A percentile compares a stretch with the other conserved stretches of the same genome.
phyloP scores from a whole-genome alignment of 2,329 filamentous ascomycete species.

The Exophiala bonariae region DNA sequence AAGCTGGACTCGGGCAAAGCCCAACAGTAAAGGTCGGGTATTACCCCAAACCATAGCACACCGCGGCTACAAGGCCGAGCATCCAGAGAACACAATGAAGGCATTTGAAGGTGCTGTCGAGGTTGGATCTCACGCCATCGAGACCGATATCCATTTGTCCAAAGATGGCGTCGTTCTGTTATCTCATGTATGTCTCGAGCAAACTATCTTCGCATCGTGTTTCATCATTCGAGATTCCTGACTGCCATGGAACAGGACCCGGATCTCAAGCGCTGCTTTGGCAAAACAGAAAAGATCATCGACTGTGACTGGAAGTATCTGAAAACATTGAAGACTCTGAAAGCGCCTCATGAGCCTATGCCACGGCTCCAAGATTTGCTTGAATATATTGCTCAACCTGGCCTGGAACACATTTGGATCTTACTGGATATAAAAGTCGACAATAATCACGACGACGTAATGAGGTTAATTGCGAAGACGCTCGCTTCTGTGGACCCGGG shows the following conservation, averaged over 20 bases:
- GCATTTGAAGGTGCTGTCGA: constrained; percentile 74
- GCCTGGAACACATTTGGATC: constrained; percentile 70
- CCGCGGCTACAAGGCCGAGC: constrained; percentile 62
- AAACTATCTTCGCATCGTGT: neutral
- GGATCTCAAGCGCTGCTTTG: constrained; percentile 78
- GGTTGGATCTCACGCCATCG: constrained; percentile 75
- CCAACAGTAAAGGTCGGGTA: constrained; percentile 19
- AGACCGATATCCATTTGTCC: constrained; percentile 84
- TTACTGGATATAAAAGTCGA: constrained; percentile 78
- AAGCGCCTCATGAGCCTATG: constrained; percentile 69
- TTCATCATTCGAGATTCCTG: too few relatives aligned
- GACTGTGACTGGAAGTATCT: constrained; percentile 78
- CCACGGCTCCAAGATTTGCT: constrained; percentile 74
- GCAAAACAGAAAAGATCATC: constrained; percentile 67
- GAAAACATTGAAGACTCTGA: constrained; percentile 64
- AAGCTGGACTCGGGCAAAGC: constrained; percentile 29
- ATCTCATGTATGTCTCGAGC: constrained; percentile 63
- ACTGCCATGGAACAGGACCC: constrained; percentile 62
- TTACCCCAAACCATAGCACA: constrained; percentile 44
- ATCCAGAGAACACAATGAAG: constrained; percentile 82
- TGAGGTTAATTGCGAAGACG: constrained; percentile 66
- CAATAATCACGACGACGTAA: constrained; percentile 62
- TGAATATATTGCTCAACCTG: constrained; percentile 66
- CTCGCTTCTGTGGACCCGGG: constrained; percentile 54
- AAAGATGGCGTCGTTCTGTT: constrained; percentile 82